Conservation (phyloP, 495 filamentous ascomycete species). For the Wilcoxina mikolae region DNA sequence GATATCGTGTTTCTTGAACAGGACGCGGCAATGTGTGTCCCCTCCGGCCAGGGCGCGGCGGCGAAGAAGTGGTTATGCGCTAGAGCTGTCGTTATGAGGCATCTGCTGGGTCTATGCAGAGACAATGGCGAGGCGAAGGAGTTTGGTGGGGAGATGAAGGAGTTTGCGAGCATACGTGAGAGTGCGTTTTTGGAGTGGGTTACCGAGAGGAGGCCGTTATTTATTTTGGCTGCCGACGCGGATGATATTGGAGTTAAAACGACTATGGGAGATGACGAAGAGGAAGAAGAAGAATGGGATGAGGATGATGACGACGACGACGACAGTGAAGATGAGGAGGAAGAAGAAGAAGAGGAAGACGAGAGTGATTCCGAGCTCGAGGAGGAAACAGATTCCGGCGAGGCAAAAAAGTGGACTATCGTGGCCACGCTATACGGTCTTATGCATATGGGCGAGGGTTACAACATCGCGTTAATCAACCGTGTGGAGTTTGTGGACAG, state of each 20-base stretch:
- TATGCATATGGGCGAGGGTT: slow-evolving; percentile 27
- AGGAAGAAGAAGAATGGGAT: slow-evolving; percentile 15
- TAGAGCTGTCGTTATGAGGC: slow-evolving; percentile 45
- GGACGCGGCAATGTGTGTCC: slow-evolving; percentile 34
- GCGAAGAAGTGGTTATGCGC: slow-evolving; percentile 31
- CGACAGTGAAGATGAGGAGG: not conserved
- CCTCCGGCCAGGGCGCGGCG: slow-evolving; percentile 35
- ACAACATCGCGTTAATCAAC: slow-evolving; percentile 47
- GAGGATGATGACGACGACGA: not conserved
- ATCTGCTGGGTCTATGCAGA: slow-evolving; percentile 32
- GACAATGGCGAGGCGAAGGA: slow-evolving; percentile 26
- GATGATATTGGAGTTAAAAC: slow-evolving; percentile 33
- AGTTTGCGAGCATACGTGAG: slow-evolving; percentile 13
- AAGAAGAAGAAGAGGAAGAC: not conserved
- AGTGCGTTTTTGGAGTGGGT: slow-evolving; percentile 42
- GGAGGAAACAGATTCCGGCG: not conserved
- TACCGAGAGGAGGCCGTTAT: slow-evolving; percentile 38
- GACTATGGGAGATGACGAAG: not conserved
- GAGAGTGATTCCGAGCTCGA: no score
- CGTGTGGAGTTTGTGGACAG: slow-evolving; percentile 45
- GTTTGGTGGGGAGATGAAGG: slow-evolving; percentile 33
- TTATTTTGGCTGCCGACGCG: slow-evolving; percentile 42
- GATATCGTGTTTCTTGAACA: slow-evolving; percentile 18
- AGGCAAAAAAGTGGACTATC: not conserved
- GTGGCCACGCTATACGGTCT: not conserved